Percentiles rank a stretch among this genome's conserved stretches.
phyloP scores from a whole-genome alignment of 106 monocot species.

The Chionographis japonica region DNA sequence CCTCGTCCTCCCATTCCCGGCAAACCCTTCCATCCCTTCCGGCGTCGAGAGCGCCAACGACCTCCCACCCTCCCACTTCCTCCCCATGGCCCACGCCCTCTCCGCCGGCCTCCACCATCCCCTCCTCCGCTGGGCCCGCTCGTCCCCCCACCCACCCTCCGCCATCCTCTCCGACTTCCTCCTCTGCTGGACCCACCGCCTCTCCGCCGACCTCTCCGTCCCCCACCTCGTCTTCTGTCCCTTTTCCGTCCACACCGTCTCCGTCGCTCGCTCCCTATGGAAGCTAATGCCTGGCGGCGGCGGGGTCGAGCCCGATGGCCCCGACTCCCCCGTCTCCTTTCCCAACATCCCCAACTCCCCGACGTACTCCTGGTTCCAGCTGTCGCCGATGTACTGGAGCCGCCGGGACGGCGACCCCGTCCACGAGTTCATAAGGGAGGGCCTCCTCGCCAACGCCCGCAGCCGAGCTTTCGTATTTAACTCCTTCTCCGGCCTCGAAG shows the following conservation, averaged over 20 bases:
- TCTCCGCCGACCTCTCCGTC: slow-evolving; percentile 26
- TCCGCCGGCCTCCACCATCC: slow-evolving; percentile 17
- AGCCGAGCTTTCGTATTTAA: slow-evolving; percentile 34
- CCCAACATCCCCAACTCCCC: slow-evolving; percentile 22
- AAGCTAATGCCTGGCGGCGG: too few relatives aligned
- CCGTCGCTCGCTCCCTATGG: slow-evolving; percentile 10
- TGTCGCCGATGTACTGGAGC: slow-evolving; percentile 10
- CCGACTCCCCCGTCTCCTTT: not conserved
- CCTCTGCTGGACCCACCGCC: slow-evolving; percentile 27
- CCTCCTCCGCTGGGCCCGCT: slow-evolving; percentile 14
- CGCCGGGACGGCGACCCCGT: slow-evolving; percentile 2
- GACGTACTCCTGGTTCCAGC: slow-evolving; percentile 11
- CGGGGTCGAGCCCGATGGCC: not conserved
- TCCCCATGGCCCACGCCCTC: not conserved
- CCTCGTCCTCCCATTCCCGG: too few relatives aligned
- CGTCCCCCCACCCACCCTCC: slow-evolving; percentile 11
- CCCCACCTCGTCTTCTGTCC: slow-evolving; percentile 28
- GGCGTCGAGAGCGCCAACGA: too few relatives aligned
- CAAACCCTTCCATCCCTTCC: too few relatives aligned
- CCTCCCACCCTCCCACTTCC: too few relatives aligned
- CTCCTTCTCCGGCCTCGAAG: slow-evolving; percentile 36
- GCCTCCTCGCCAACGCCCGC: slow-evolving; percentile 11
- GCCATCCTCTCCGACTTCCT: slow-evolving; percentile 43
- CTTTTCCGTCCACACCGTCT: slow-evolving; percentile 18
- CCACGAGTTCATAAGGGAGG: slow-evolving; percentile 6